Percentiles rank a stretch among this genome's conserved stretches.
Evolutionary conservation across 2,329 filamentous ascomycete species (phyloP).

Genomic region (Fusarium sp.): DNA sequence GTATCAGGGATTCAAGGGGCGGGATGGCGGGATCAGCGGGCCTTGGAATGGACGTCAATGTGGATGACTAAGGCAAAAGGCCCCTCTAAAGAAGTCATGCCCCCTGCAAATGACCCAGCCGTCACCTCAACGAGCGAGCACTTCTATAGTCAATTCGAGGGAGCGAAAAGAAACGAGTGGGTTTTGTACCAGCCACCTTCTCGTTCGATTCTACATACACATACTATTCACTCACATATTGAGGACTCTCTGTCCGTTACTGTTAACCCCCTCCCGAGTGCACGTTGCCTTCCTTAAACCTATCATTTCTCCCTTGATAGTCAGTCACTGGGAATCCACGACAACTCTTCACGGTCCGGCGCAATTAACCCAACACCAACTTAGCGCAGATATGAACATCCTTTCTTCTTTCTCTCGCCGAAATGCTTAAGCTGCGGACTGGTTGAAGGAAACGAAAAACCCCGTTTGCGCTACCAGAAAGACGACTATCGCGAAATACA

Average conservation of each 20-base stretch:
- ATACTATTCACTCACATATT: background rate
- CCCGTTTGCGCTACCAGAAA: constrained; percentile 25
- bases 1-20: background rate
- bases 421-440: constrained; percentile 42
- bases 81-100: constrained; percentile 9
- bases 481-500: constrained; percentile 1
- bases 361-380: constrained; percentile 19
- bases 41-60: constrained; percentile 36
- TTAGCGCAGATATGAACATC: constrained; percentile 41
- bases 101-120: constrained; percentile 11
- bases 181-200: constrained; percentile 32
- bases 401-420: constrained; percentile 29
- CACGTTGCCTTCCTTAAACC: background rate
- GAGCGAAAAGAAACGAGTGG: constrained; percentile 20
- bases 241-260: constrained; percentile 11
- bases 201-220: constrained; percentile 30
- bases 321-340: constrained; percentile 25
- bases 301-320: constrained; percentile 29
- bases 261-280: constrained; percentile 2
- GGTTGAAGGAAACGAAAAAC: constrained; percentile 5
- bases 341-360: constrained; percentile 9
- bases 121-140: constrained; percentile 14
- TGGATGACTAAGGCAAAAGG: constrained; percentile 33
- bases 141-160: constrained; percentile 19
- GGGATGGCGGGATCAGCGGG: constrained; percentile 29